Conservation (phyloP, 116 monocot genomes). For the Cymodocea nodosa region DNA sequence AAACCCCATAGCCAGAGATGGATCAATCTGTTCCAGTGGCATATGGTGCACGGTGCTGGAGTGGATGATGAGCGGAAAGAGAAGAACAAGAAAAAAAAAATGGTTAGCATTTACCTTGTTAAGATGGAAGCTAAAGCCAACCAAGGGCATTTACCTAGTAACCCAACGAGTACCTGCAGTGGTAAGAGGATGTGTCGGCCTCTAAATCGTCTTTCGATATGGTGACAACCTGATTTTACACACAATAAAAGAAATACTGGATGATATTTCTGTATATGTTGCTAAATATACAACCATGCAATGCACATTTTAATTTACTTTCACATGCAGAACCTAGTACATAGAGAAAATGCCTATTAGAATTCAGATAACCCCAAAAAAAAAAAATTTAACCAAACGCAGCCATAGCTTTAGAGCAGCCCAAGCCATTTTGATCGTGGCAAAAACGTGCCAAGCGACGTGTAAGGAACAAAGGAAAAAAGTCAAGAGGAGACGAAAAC, state of each 20-base stretch:
- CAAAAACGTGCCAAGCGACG: too few species aligned
- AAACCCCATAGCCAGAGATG: slow-evolving; percentile 94
- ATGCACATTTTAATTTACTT: too few species aligned
- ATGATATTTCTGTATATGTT: too few species aligned
- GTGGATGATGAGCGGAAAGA: not conserved
- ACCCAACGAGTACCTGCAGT: slow-evolving; percentile 56
- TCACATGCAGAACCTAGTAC: not conserved
- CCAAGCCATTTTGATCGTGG: too few species aligned
- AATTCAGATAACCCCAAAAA: not conserved
- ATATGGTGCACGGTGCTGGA: slow-evolving; percentile 58
- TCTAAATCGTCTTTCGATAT: slow-evolving; percentile 48
- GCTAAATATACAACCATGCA: not conserved
- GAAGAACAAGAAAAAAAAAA: not conserved
- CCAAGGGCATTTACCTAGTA: too few species aligned
- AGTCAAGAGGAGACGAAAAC: too few species aligned
- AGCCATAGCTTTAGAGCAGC: too few species aligned
- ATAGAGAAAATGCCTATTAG: not conserved
- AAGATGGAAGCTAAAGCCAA: not conserved
- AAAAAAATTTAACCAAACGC: too few species aligned
- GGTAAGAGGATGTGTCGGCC: slow-evolving; percentile 88
- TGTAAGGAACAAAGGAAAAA: too few species aligned
- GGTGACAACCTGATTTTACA: slow-evolving; percentile 44
- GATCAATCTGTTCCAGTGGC: slow-evolving; percentile 73
- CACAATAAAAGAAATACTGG: not conserved
- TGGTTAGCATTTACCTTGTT: not conserved